These are phyloP conservation scores for Chaetomium olivaceum DNA, from an alignment of 2,329 filamentous ascomycete species.

Conservation along the genomic window DNA sequence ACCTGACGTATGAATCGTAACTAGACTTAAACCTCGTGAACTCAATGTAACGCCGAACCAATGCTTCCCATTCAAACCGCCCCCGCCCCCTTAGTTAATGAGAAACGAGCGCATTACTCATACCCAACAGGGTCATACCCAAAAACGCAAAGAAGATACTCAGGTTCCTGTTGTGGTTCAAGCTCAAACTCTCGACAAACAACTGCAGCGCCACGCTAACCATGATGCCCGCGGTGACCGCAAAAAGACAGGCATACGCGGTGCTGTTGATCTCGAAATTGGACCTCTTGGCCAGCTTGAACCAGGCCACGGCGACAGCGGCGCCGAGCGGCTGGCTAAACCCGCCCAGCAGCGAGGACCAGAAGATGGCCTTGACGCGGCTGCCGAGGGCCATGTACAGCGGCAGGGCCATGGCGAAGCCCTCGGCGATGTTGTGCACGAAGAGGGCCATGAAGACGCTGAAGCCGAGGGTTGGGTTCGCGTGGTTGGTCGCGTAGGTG, in stretches of 20 bases:
- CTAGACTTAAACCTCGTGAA: not conserved
- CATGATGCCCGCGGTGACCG: conserved; percentile 91
- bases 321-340: conserved; percentile 86
- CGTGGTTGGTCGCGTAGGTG: conserved; percentile 96
- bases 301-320: conserved; percentile 80
- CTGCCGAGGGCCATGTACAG: conserved; percentile 87
- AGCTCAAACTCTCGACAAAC: conserved; percentile 79
- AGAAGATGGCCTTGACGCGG: conserved; percentile 77
- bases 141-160: conserved; percentile 80
- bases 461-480: conserved; percentile 83
- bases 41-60: not conserved
- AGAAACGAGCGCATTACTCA: conserved; percentile 65
- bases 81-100: not conserved
- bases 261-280: conserved; percentile 54
- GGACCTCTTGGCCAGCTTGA: conserved; percentile 63
- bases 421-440: conserved; percentile 97
- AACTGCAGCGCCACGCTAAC: conserved; percentile 86
- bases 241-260: conserved; percentile 82
- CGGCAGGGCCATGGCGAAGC: conserved; percentile 89
- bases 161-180: conserved; percentile 76
- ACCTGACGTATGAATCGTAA: not conserved
- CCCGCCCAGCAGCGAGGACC: conserved; percentile 81
- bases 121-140: conserved; percentile 83
- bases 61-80: not conserved
- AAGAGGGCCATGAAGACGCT: conserved; percentile 94